Base-by-base conservation (phyloP, 305 asterid species). In the Solanum hybrid region DNA sequence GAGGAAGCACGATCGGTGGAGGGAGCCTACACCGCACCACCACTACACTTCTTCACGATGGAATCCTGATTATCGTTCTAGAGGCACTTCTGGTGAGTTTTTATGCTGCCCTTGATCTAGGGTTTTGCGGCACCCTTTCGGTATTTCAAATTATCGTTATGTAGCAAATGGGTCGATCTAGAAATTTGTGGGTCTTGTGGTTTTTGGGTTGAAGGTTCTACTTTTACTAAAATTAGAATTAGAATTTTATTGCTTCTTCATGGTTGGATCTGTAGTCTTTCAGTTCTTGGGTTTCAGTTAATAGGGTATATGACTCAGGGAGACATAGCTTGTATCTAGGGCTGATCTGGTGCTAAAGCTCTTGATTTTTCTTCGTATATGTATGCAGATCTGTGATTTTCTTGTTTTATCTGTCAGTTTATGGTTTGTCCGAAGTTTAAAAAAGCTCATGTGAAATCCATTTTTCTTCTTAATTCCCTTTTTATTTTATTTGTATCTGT, bases 21-120 rank as follows among this genome's bases (percentile, higher is more conserved):
- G 98, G 91, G 98, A 95, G 88, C 94, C 94, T 72, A 94, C 88
- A 89, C 89, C 89, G 29, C 90, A 94, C 87, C 95, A 94, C 60
- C 94, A 94, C 87, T 93, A 91, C 51, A 94, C 94, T 90, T 92
- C 95, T 87, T 91, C 93, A 80, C 92, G 94, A 22, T 92, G 93
- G 93, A 85, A 36, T 24, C 89, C 96, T 72, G 98, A 96, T 87
- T 92, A 92, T 88, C 99, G 98, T 88, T 92, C 95, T 22, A 56
- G 97, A 22, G 77, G 13, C 14, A 94, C 96, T 64, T 93, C 97
- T 90, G 99, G 99, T 97, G 87, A 93, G 99, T 93, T 86, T 69
- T 5, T 71, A 3, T 7, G 2, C 2, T 77, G 10, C 36, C 71
- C 26, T 89, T 35, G 8, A 26, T 76, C 38, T 26, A 35, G 37